A percentile compares a stretch with the other conserved stretches of the same genome.
phyloP scores from a whole-genome alignment of 495 filamentous ascomycete species.

The Hyphodiscus hymeniophilus region DNA sequence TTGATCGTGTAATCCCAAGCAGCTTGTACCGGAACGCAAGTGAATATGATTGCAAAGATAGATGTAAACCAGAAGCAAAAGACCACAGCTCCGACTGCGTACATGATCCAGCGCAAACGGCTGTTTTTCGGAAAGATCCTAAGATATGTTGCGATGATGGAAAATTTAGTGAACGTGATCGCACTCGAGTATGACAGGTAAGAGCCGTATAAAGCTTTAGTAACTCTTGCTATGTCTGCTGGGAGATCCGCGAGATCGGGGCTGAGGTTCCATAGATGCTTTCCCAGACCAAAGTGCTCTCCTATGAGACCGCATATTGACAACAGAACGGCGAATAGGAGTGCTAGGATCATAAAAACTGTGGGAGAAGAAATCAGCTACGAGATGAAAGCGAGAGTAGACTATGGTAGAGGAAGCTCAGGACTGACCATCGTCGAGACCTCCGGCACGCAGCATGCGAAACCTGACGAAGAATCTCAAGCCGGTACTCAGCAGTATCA shows the following conservation, averaged over 20 bases:
- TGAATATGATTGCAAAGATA: constrained; percentile 37
- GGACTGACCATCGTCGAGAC: constrained; percentile 7
- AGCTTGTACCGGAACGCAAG: constrained; percentile 36
- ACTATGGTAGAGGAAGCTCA: not conserved
- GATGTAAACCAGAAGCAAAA: constrained; percentile 30
- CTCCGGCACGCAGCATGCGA: constrained; percentile 7
- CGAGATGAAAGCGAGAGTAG: not conserved
- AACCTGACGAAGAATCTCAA: constrained; percentile 9
- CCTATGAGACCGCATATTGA: constrained; percentile 17
- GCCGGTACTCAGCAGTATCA: not conserved
- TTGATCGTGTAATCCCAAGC: constrained; percentile 33
- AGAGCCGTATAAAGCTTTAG: constrained; percentile 22
- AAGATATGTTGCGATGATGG: constrained; percentile 26
- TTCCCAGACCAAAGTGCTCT: constrained; percentile 21
- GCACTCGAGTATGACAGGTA: constrained; percentile 24
- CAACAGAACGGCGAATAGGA: constrained; percentile 20
- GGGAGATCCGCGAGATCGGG: constrained; percentile 11
- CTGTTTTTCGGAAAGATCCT: constrained; percentile 21
- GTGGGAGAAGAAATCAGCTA: not conserved
- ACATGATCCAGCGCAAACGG: constrained; percentile 14
- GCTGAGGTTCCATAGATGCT: constrained; percentile 25
- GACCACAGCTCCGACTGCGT: constrained; percentile 23
- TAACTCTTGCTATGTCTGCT: not conserved
- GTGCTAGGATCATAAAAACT: constrained; percentile 23
- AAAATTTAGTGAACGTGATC: constrained; percentile 24